Evolutionary conservation across 495 filamentous ascomycete species (phyloP).

Genomic region (Recurvomyces mirabilis): DNA sequence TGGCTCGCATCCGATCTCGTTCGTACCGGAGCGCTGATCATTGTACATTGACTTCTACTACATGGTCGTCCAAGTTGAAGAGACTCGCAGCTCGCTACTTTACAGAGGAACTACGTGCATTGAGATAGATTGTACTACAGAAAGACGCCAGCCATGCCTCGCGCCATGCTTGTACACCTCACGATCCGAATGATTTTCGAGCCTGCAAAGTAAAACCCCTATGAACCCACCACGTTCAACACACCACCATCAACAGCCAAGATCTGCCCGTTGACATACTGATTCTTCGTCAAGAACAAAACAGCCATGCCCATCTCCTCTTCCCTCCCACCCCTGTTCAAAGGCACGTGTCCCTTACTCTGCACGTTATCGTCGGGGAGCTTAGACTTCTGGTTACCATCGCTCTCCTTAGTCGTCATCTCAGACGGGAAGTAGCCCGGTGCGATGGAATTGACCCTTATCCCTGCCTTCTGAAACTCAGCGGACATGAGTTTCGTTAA

Average conservation of each 20-base stretch:
- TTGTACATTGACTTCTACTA: no score
- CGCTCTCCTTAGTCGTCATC: conserved; percentile 47
- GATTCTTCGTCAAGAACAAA: conserved; percentile 40
- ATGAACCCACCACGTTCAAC: conserved; percentile 33
- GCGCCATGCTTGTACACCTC: no score
- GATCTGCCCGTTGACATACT: conserved; percentile 52
- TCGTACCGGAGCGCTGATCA: no score
- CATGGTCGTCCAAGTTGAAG: no score
- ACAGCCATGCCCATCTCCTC: conserved; percentile 40
- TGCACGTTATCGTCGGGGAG: conserved; percentile 38
- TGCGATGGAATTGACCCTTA: conserved; percentile 40
- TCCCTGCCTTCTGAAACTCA: conserved; percentile 35
- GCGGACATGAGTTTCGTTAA: conserved; percentile 37
- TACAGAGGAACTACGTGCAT: no score
- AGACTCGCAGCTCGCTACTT: no score
- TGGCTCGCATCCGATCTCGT: no score
- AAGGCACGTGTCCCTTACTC: conserved; percentile 39
- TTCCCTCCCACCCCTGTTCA: conserved; percentile 34
- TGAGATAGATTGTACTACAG: no score
- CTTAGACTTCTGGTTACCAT: conserved; percentile 43
- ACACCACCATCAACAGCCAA: conserved; percentile 50
- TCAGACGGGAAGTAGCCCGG: conserved; percentile 49
- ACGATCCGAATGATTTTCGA: no score
- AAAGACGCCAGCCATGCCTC: no score
- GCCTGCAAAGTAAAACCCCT: no score